These are phyloP conservation scores for Coccinonectria pachysandricola DNA, from an alignment of 2,329 filamentous ascomycete species.

Conservation along the genomic window DNA sequence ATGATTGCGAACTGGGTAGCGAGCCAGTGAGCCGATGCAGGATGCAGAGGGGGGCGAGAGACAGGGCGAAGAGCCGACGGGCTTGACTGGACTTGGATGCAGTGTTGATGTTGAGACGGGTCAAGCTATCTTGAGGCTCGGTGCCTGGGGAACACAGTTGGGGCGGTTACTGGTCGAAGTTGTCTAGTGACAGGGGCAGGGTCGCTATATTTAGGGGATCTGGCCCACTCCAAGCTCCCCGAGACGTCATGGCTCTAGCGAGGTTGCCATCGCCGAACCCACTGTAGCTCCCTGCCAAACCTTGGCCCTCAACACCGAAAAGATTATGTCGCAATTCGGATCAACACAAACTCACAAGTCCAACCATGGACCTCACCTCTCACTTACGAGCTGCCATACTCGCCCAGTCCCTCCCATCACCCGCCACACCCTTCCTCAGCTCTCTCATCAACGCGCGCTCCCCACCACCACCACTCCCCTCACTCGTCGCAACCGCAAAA, in stretches of 20 bases:
- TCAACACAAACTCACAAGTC: background rate
- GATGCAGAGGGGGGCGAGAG: background rate
- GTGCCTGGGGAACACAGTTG: slow-evolving; percentile 9
- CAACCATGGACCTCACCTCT: slow-evolving; percentile 23
- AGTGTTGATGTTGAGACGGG: slow-evolving; percentile 8
- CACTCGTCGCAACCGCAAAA: slow-evolving; percentile 67
- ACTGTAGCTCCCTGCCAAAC: background rate
- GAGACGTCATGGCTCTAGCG: slow-evolving; percentile 14
- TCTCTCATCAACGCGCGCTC: slow-evolving; percentile 47
- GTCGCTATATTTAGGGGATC: slow-evolving; percentile 12
- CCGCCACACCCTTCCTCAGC: slow-evolving; percentile 50
- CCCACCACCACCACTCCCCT: slow-evolving; percentile 52
- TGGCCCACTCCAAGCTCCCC: slow-evolving; percentile 12
- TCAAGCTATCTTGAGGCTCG: slow-evolving; percentile 2
- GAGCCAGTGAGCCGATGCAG: background rate
- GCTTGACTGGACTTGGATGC: slow-evolving; percentile 1
- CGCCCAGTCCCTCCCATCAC: slow-evolving; percentile 42
- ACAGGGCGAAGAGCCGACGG: background rate
- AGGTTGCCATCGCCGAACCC: no score
- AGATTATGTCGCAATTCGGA: slow-evolving; percentile 1
- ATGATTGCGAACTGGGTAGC: no score
- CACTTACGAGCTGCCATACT: slow-evolving; percentile 44
- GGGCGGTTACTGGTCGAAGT: slow-evolving; percentile 9
- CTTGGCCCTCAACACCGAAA: background rate
- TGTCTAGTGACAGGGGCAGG: slow-evolving; percentile 6